Evolutionary conservation across 768 basidiomycete genomes (phyloP).

Genomic region (Brasilioporus rufonigricans): DNA sequence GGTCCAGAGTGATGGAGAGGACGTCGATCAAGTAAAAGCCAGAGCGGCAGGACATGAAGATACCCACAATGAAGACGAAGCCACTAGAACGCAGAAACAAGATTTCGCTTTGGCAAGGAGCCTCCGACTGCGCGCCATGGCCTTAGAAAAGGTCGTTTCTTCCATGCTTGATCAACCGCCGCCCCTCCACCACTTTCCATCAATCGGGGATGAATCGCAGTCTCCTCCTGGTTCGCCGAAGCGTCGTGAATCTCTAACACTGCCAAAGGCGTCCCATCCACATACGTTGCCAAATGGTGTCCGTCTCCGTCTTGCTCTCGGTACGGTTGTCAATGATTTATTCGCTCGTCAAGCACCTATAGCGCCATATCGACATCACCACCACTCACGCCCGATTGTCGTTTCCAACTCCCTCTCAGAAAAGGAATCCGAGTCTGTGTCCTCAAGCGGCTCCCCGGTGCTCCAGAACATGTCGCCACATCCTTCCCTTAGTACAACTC

Average conservation of each 20-base stretch:
- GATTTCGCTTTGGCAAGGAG: constrained; percentile 61
- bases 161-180: constrained; percentile 83
- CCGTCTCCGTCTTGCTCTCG: constrained; percentile 69
- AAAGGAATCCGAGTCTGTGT: constrained; percentile 23
- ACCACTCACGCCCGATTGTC: constrained; percentile 35
- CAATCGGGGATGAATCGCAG: constrained; percentile 48
- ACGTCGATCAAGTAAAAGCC: constrained; percentile 41
- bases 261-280: constrained; percentile 40
- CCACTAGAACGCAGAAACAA: constrained; percentile 52
- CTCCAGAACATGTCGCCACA: constrained; percentile 22
- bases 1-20: constrained; percentile 61
- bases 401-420: constrained; percentile 27
- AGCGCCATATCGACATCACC: constrained; percentile 34
- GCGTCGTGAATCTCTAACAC: constrained; percentile 23
- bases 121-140: constrained; percentile 72
- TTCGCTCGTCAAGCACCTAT: constrained; percentile 68
- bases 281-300: constrained; percentile 80
- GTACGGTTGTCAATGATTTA: constrained; percentile 77
- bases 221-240: constrained; percentile 54
- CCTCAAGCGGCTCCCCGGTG: constrained; percentile 23
- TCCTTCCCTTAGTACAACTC: constrained; percentile 21
- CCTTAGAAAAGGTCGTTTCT: constrained; percentile 77
- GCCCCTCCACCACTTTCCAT: constrained; percentile 48
- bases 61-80: constrained; percentile 58
- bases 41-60: constrained; percentile 50